These are phyloP conservation scores for Aspergillus diversus DNA, from an alignment of 495 filamentous ascomycete genomes.

Conservation along the genomic window DNA sequence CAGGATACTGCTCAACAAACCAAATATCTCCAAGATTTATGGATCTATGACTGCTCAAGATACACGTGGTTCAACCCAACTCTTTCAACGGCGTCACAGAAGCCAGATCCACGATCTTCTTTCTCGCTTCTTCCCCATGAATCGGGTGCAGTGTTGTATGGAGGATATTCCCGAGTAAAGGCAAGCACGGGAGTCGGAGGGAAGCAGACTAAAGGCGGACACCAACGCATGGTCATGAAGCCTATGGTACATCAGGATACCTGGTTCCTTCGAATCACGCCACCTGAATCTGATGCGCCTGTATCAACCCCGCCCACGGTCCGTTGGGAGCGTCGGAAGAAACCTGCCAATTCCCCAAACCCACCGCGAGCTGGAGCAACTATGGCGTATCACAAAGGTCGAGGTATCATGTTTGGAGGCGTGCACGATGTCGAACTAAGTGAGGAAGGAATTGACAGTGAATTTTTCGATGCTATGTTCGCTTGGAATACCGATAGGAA, in stretches of 20 bases:
- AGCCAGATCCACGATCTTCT: slow-evolving; percentile 86
- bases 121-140: slow-evolving; percentile 93
- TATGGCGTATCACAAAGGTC: slow-evolving; percentile 89
- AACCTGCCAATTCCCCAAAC: slow-evolving; percentile 84
- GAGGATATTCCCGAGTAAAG: slow-evolving; percentile 93
- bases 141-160: slow-evolving; percentile 82
- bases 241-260: slow-evolving; percentile 91
- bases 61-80: slow-evolving; percentile 77
- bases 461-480: slow-evolving; percentile 89
- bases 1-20: slow-evolving; percentile 94
- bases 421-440: slow-evolving; percentile 92
- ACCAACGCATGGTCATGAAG: slow-evolving; percentile 70
- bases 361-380: slow-evolving; percentile 85
- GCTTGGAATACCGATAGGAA: slow-evolving; percentile 95
- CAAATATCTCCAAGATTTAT: slow-evolving; percentile 77
- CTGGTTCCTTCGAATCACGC: slow-evolving; percentile 85
- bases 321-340: slow-evolving; percentile 91
- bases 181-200: slow-evolving; percentile 47
- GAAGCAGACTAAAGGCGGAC: slow-evolving; percentile 66
- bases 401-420: slow-evolving; percentile 91
- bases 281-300: slow-evolving; percentile 64
- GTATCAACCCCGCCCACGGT: slow-evolving; percentile 65
- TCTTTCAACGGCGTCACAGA: slow-evolving; percentile 73
- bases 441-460: slow-evolving; percentile 93
- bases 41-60: slow-evolving; percentile 70